Base-by-base conservation (phyloP, 2,329 filamentous ascomycete species). In the Aspergillus texensis region DNA sequence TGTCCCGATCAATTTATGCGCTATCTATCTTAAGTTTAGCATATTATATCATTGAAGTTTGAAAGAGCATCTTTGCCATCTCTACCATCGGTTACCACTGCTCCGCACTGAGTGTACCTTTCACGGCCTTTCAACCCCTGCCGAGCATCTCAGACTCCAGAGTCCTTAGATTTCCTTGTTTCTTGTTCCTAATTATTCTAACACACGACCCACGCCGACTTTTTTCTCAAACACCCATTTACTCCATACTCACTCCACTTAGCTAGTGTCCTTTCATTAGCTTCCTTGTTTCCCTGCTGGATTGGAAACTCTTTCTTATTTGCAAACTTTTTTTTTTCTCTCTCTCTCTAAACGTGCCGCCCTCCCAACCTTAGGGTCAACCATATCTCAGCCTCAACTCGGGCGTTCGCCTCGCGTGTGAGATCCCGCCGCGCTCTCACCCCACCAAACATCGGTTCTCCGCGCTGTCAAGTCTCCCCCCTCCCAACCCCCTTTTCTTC, bases 351-450 rank as follows among this genome's bases (percentile, higher is more conserved):
- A n/a, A 41, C 39, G 39, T 41, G 32, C 28, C 32, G 14, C 43
- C 28, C 48, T 58, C 34, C 39, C 46, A 34, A 19, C 50, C 26
- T 26, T 32, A 45, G 39, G 36, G 28, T 55, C 30, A 32, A 39
- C 21, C 52, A 54, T 54, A 34, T 54, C 52, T 54, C 52, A 54
- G 52, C 52, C 52, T 54, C 52, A 54, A 54, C 32, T 54, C 52
- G 30, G 52, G 48, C 48, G 32, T 52, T 62, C 56, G 57, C 62
- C 63, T 64, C 62, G 66, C 64, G 67, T 66, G 57, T 61, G 62
- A 65, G 65, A 57, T 65, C 65, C 64, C 63, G 63, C 67, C 62
- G 63, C 64, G 60, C 66, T 66, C 63, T 41, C 66, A 70, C 70
- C 66, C 68, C 69, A 69, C 68, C 67, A 67, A 62, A 62, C 63